Evolutionary conservation across 805 yeast species (phyloP).

Genomic region (Candida cerambycidarum): DNA sequence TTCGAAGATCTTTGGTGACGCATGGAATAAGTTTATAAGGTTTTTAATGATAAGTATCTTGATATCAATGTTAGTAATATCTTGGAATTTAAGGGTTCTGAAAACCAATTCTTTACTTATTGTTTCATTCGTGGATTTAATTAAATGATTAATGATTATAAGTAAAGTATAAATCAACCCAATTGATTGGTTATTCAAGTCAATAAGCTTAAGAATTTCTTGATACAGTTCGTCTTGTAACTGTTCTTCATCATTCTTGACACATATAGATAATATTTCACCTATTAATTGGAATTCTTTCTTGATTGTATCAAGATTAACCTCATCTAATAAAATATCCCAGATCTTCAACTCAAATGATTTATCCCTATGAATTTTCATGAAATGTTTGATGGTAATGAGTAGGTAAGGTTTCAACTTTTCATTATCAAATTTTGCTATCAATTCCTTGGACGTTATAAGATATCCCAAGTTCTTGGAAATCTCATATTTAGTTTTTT

Average conservation of each 20-base stretch:
- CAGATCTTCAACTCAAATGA: constrained; percentile 25
- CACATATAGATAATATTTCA: constrained; percentile 32
- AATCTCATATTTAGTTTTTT: constrained; percentile 42
- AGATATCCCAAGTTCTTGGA: constrained; percentile 55
- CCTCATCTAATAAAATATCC: constrained; percentile 15
- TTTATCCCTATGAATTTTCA: constrained; percentile 21
- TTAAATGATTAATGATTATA: constrained; percentile 32
- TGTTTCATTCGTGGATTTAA: constrained; percentile 12
- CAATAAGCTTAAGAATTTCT: constrained; percentile 16
- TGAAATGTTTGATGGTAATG: constrained; percentile 22
- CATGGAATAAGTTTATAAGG: constrained; percentile 14
- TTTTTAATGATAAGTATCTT: constrained; percentile 29
- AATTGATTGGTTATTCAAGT: constrained; percentile 12
- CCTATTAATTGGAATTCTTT: constrained; percentile 33
- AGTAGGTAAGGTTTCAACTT: constrained; percentile 15
- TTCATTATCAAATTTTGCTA: constrained; percentile 22
- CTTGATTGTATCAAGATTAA: constrained; percentile 11
- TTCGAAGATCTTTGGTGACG: constrained; percentile 8
- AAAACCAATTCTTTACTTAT: constrained; percentile 17
- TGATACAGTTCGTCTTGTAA: constrained; percentile 5
- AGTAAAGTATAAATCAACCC: constrained; percentile 28
- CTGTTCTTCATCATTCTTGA: constrained; percentile 15
- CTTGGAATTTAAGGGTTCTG: constrained; percentile 22
- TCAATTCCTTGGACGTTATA: constrained; percentile 38
- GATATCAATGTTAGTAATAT: constrained; percentile 45